Evolutionary conservation across 257 asterid genomes (phyloP).

Genomic region (Solanum pinnatisectum): DNA sequence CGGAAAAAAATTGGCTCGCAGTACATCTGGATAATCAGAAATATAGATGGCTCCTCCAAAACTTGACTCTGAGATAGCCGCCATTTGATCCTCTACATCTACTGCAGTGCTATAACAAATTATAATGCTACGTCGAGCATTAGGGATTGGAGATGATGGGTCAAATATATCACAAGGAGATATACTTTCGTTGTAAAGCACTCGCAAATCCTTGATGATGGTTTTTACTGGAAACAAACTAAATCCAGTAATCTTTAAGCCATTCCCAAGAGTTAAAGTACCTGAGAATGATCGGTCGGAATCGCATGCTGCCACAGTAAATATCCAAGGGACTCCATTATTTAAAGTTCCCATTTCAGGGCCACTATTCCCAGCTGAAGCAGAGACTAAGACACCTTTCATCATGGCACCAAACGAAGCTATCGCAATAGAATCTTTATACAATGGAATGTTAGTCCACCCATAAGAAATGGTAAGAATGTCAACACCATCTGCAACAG

Average conservation of each 20-base stretch:
- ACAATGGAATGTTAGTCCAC: not conserved
- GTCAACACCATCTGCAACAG: constrained; percentile 6
- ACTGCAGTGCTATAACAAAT: not conserved
- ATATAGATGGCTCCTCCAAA: not conserved
- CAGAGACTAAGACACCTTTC: not conserved
- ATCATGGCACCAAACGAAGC: constrained; percentile 1
- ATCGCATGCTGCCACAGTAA: not conserved
- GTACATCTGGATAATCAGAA: not conserved
- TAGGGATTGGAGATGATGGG: not conserved
- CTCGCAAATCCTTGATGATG: not conserved
- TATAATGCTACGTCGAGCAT: not conserved
- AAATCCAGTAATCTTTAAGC: not conserved
- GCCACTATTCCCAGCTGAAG: not conserved
- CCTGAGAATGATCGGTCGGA: not conserved
- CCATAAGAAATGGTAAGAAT: not conserved
- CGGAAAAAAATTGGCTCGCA: not conserved
- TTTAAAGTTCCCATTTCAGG: not conserved
- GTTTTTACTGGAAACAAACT: not conserved
- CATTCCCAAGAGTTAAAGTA: not conserved
- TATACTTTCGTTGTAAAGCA: not conserved
- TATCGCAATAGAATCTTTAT: not conserved
- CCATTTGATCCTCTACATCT: not conserved
- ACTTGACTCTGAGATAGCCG: not conserved
- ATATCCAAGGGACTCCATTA: not conserved
- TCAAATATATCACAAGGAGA: not conserved